Percentiles rank a stretch among this genome's conserved stretches.
These are phyloP conservation scores for Venturiaceae sp. DNA, from an alignment of 2,329 filamentous ascomycete genomes.

Conservation along the genomic window DNA sequence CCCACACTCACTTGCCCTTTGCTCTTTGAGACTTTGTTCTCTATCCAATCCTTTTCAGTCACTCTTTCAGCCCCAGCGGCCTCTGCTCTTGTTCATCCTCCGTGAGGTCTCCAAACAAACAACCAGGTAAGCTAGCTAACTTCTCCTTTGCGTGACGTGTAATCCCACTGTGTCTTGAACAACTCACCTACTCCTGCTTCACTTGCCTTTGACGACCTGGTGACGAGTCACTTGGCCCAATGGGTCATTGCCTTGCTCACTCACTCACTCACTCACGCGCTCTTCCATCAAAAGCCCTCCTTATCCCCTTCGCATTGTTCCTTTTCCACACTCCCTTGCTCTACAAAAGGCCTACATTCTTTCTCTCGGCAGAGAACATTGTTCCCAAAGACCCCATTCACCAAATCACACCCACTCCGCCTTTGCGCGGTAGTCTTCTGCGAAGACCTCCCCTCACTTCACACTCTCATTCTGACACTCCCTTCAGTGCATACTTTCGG, in stretches of 20 bases:
- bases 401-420: not conserved
- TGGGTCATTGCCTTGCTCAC: not conserved
- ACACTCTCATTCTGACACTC: not conserved
- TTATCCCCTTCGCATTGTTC: not conserved
- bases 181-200: not conserved
- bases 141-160: not conserved
- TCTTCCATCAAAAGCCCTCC: not conserved
- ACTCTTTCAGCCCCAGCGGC: constrained; percentile 1
- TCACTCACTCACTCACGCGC: not conserved
- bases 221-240: not conserved
- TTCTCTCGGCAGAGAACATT: not conserved
- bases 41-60: constrained; percentile 1
- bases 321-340: not conserved
- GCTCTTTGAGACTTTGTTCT: not conserved
- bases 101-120: constrained; percentile 1
- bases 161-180: not conserved
- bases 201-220: not conserved
- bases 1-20: not conserved
- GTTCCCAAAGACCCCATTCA: not conserved
- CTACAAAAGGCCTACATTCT: not conserved
- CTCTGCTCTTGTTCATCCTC: not conserved
- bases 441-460: not conserved
- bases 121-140: not conserved
- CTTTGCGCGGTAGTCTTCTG: not conserved
- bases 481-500: not conserved